Evolutionary conservation across 2,329 filamentous ascomycete genomes (phyloP), one percentile per base, ranked within the genome.

Genomic region (Xylaria sp.): DNA sequence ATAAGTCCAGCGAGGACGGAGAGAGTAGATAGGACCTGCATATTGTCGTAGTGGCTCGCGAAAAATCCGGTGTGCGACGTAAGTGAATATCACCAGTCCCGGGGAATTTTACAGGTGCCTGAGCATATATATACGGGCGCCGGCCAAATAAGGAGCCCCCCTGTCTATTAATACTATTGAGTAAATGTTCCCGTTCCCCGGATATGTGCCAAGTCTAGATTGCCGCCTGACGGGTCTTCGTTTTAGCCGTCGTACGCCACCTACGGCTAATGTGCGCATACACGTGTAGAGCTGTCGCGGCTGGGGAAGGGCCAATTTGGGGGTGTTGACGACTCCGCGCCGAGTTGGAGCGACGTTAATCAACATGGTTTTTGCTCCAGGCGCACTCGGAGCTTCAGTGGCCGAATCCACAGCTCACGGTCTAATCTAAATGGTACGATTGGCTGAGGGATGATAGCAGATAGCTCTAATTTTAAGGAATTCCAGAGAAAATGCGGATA

Each of bases 1-100:
- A 73, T 74, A 42, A 78, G 72, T 47, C 72, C 72, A 47, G 72
- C 70, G 30, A 77, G 61, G 55, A 72, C 67, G 55, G 73, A 71
- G n/a, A 75, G 56, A 19, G 61, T 68, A 50, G 65, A 65, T 4
- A 66, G 54, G 53, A 70, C 32, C 47, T 71, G 61, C 69, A 71
- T 61, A 39, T 70, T 69, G 68, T 50, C 55, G 50, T 61, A 55
- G 14, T 57, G 17, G 17, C 6, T 67, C 30, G 32, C 34, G 53
- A 57, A 36, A 27, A 54, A 24, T 36, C 32, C 42, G 36, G 30
- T 66, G 58, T 3, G 57, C 54, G 36, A 36, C 27, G 47, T 50
- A n/a, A 27, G 24, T 55, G 17, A 47, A 17, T 24, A 50, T 39
- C 27, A 45, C 51, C 61, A 47, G 56, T 45, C 30, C n/a, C 9